Evolutionary conservation across 2,329 filamentous ascomycete species (phyloP), one percentile per base, ranked within the genome.

Genomic region (Aureobasidium sp.): DNA sequence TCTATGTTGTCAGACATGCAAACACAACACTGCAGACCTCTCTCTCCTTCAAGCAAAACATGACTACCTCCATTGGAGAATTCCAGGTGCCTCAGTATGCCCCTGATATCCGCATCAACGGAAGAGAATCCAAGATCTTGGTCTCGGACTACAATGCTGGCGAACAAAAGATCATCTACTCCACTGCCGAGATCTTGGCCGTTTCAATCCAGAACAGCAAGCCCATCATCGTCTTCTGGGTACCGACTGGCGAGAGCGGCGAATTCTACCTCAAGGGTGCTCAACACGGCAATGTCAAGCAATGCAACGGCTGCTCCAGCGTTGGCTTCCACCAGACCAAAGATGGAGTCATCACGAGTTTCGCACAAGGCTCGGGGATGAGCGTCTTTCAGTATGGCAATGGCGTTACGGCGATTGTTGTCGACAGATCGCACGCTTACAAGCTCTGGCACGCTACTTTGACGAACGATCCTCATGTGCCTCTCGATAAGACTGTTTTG

Each of bases 111-210:
- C 75, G 79, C 6, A 76, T 87, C 51, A 80, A 85, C 60, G 85
- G 85, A 1, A 82, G 85, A 47, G 81, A 86, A 59, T 82, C 84
- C 11, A 87, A 87, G 74, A 82, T 87, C 14, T 70, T 87, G 3
- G 81, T 84, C 0, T 84, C 83, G 0, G 84, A 87, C 66, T 87
- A 85, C 60, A 70, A 66, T 1, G 79, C 86, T 49, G 83, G 82
- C 1, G 69, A 72, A 8, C 75, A 82, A 64, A 80, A 72, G 0
- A 70, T 84, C 0, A 68, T 84, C 0, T 84, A 84, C 69, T 82
- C 82, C 0, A 84, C 82, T 1, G 79, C 81, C 0, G 82, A 84
- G 63, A 74, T 84, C 0, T 68, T 84, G 11, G 84, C 78, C 1
- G 63, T 66, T 1, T 48, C 62, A 5, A 44, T 62, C 14, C 58